phyloP scores from a whole-genome alignment of 768 basidiomycete species.

The Calocybe gangraenosa region DNA sequence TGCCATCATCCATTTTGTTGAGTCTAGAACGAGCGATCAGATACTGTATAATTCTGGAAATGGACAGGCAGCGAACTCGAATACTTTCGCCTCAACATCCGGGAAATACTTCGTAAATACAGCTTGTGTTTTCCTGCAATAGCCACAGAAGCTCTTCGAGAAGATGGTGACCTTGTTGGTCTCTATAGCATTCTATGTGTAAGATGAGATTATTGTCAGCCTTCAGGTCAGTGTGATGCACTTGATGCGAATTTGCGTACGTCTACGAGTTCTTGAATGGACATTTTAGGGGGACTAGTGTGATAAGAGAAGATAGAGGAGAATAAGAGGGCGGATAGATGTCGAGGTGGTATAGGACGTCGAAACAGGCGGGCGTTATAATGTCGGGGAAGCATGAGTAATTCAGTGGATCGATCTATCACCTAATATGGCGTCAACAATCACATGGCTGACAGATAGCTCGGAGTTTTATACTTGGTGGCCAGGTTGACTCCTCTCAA shows the following conservation, averaged over 20 bases:
- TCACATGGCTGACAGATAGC: slow-evolving; percentile 16
- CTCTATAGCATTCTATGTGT: slow-evolving; percentile 37
- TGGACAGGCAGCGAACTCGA: slow-evolving; percentile 34
- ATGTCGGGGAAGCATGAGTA: slow-evolving; percentile 14
- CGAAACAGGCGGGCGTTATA: slow-evolving; percentile 14
- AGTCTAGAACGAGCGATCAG: slow-evolving; percentile 35
- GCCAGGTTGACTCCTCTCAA: too few relatives aligned
- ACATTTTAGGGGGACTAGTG: slow-evolving; percentile 24
- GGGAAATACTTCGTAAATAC: slow-evolving; percentile 39
- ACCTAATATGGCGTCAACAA: slow-evolving; percentile 11
- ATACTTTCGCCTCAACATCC: slow-evolving; percentile 30
- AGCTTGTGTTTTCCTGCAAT: slow-evolving; percentile 44
- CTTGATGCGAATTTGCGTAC: slow-evolving; percentile 20
- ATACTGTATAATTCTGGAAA: background rate
- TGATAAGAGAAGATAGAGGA: slow-evolving; percentile 28
- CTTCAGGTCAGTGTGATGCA: background rate
- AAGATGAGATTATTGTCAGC: slow-evolving; percentile 6
- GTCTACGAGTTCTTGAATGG: slow-evolving; percentile 39
- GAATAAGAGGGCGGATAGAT: slow-evolving; percentile 20
- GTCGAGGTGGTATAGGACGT: slow-evolving; percentile 9
- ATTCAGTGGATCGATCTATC: slow-evolving; percentile 12
- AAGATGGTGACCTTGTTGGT: slow-evolving; percentile 54
- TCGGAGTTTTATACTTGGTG: background rate
- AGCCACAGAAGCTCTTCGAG: slow-evolving; percentile 57
- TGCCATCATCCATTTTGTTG: slow-evolving; percentile 55